Evolutionary conservation across 2,329 filamentous ascomycete genomes (phyloP), one percentile per base, ranked within the genome.

Genomic region (Phaeoacremonium minimum): DNA sequence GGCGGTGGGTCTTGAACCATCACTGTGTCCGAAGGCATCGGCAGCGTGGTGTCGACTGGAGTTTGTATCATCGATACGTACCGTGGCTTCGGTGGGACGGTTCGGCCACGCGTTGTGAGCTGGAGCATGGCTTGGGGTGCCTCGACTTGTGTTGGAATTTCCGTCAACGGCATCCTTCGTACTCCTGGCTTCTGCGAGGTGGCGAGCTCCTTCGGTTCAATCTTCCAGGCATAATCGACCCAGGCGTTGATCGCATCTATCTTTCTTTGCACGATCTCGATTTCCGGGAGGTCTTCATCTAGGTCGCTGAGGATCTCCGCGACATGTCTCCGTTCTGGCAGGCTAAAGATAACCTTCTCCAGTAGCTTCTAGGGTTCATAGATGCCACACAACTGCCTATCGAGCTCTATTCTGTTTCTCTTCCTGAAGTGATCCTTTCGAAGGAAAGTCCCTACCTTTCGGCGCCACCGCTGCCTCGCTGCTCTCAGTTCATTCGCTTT

Each of bases 221-320:
- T 31, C 30, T 31, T 31, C 30, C 30, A 31, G 30, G 30, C 30
- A 15, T 31, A 31, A 31, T 8, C 30, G 30, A 31, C 16, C 8
- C 8, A 15, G 30, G 30, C 30, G 30, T 31, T 31, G 30, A 31
- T 15, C 8, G 30, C 30, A 17, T 31, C 30, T 9, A 31, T 17
- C 16, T 31, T 31, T 15, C 30, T 8, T 31, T 31, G 30, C 30
- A 8, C 8, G 30, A 8, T 8, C 30, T 31, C 14, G 8, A 9
- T 15, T 31, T 31, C 30, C 30, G 30, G 30, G 14, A 31, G 8
- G 16, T 31, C 16, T 31, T 31, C 30, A 15, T 31, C 30, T 15
- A 31, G 16, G 14, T 31, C 30, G 15, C 30, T 17, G n/a, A 31
- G 14, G 30, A 31, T 31, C 8, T 31, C 14, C 9, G 30, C 30